A percentile compares a stretch with the other conserved stretches of the same genome.
Conservation (phyloP, 352 stramenopile species). For the Globisporangium viniferum region DNA sequence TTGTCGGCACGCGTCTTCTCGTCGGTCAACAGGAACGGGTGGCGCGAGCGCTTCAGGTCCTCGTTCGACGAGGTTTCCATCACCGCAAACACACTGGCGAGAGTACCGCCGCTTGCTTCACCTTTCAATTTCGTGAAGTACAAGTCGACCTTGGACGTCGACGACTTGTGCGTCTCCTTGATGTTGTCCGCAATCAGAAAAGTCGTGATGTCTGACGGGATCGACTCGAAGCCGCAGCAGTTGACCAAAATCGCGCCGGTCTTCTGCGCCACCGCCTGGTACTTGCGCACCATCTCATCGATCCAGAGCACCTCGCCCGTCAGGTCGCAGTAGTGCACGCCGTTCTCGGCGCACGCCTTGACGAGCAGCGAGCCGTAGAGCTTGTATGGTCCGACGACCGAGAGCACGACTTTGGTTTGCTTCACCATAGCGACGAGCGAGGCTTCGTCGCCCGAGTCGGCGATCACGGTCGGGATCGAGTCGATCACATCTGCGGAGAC, state of each 20-base stretch:
- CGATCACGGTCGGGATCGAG: conserved; percentile 46
- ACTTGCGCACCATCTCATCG: conserved; percentile 61
- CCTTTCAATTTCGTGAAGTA: conserved; percentile 53
- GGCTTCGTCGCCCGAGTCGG: conserved; percentile 46
- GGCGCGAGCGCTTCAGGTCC: conserved; percentile 31
- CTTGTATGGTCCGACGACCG: conserved; percentile 86
- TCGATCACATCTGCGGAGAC: conserved; percentile 38
- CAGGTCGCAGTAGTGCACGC: conserved; percentile 89
- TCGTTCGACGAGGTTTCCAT: conserved; percentile 48
- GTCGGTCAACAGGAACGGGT: conserved; percentile 67
- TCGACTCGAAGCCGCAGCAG: conserved; percentile 81
- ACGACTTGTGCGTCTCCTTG: conserved; percentile 38
- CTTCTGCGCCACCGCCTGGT: conserved; percentile 39
- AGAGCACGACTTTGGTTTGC: conserved; percentile 73
- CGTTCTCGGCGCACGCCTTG: conserved; percentile 77
- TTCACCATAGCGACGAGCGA: conserved; percentile 75
- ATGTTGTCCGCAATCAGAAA: conserved; percentile 63
- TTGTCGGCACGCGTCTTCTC: conserved; percentile 37
- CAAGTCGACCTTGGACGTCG: conserved; percentile 35
- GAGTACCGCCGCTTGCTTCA: conserved; percentile 57
- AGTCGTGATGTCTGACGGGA: conserved; percentile 70
- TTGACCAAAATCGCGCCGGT: conserved; percentile 42
- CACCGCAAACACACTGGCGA: conserved; percentile 52
- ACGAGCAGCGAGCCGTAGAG: conserved; percentile 85
- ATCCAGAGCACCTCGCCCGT: conserved; percentile 85